Evolutionary conservation across 495 filamentous ascomycete species (phyloP), one percentile per base, ranked within the genome.

Genomic region (Corynascus novoguineensis): DNA sequence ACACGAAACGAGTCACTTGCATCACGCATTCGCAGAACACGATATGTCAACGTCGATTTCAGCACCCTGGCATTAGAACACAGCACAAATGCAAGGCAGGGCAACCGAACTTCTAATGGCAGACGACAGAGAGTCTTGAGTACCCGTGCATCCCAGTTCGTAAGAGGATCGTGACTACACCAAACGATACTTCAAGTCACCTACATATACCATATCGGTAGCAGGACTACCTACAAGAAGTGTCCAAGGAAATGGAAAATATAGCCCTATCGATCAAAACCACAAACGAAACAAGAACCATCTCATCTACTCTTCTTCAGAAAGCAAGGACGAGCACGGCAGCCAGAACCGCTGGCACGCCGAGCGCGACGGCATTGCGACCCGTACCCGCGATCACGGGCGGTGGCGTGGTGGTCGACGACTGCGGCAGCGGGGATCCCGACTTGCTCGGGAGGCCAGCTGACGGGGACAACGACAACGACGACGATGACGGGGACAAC

Each of bases 331-430:
- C 27, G 11, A 64, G 29, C 9, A 62, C 17, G 10, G 64, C 64
- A 22, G 52, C 67, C 32, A 65, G 8, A 6, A 65, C 35, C 31
- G 53, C 67, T 12, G 63, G 50, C 24, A 70, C 12, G 22, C 59
- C 63, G 24, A 70, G 4, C 0, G 58, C 63, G 28, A 47, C 65
- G n/a, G 35, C 61, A 40, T 63, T 64, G 49, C 67, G 65, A 27
- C 57, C 61, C 10, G 67, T 65, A n/a, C 65, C 67, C 11, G 63
- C 65, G 12, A 56, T 66, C 19, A 66, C 65, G 1, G 57, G 53
- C 65, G 12, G 58, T 66, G n/a, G 64, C 65, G 1, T 54, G 53
- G 9, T 37, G n/a, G 51, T 15, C 35, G 48, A 37, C 10, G 55
- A 35, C 29, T n/a, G n/a, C n/a, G n/a, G n/a, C n/a, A n/a, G n/a